phyloP scores from a whole-genome alignment of 371 early-diverging fungal species.

The Parasitella parasitica region DNA sequence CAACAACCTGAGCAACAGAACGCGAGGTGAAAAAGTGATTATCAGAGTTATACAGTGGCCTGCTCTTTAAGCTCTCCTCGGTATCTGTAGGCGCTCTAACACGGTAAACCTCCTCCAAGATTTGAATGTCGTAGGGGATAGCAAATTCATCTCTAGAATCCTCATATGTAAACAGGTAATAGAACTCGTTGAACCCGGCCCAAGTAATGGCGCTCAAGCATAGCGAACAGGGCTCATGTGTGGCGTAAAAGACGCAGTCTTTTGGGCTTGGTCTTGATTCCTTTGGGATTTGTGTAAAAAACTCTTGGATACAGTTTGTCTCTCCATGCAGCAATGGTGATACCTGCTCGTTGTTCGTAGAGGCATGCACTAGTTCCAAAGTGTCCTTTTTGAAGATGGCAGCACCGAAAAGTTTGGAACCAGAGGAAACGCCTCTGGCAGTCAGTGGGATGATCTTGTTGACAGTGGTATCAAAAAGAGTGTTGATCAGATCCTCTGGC shows the following conservation, averaged over 20 bases:
- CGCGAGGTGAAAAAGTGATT: constrained; percentile 13
- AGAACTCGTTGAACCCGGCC: constrained; percentile 17
- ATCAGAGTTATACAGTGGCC: constrained; percentile 13
- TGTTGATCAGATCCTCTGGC: not conserved
- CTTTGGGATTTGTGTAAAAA: constrained; percentile 16
- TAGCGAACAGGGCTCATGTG: constrained; percentile 17
- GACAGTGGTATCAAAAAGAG: constrained; percentile 1
- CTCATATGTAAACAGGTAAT: constrained; percentile 12
- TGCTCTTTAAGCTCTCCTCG: constrained; percentile 10
- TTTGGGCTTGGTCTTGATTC: constrained; percentile 16
- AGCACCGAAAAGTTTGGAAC: not conserved
- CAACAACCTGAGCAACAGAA: not conserved
- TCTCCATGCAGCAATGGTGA: constrained; percentile 10
- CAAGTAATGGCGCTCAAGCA: constrained; percentile 17
- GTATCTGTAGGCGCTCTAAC: constrained; percentile 13
- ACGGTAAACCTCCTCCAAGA: constrained; percentile 15
- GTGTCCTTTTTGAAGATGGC: constrained; percentile 2
- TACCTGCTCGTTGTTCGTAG: constrained; percentile 10
- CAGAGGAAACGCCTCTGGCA: not conserved
- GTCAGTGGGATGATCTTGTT: not conserved
- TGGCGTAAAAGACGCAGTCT: constrained; percentile 15
- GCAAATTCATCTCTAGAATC: constrained; percentile 18
- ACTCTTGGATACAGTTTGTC: constrained; percentile 15
- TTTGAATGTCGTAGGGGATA: constrained; percentile 15
- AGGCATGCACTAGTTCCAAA: constrained; percentile 9